phyloP scores from a whole-genome alignment of 441 rosid species.

The Jatropha podagrica region DNA sequence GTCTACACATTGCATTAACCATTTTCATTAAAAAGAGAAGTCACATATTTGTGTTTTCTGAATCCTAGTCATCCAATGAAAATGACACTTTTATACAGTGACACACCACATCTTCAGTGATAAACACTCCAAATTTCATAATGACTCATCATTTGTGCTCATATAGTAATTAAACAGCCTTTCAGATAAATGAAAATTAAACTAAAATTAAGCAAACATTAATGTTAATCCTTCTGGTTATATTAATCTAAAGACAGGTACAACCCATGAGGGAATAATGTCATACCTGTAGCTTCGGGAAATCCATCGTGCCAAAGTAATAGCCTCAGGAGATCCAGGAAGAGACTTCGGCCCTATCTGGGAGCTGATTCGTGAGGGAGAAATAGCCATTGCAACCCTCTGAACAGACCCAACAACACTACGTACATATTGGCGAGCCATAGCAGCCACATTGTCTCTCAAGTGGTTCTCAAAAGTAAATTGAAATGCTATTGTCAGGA shows the following conservation, averaged over 20 bases:
- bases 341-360: slow-evolving; percentile 47
- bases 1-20: background rate
- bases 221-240: background rate
- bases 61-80: background rate
- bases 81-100: background rate
- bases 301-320: slow-evolving; percentile 81
- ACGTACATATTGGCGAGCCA: slow-evolving; percentile 93
- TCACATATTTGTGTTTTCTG: background rate
- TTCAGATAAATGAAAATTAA: background rate
- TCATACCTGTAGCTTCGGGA: slow-evolving; percentile 79
- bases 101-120: background rate
- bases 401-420: slow-evolving; percentile 86
- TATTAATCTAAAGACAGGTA: background rate
- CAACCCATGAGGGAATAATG: background rate
- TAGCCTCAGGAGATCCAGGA: slow-evolving; percentile 89
- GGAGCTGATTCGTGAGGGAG: slow-evolving; percentile 59
- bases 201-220: background rate
- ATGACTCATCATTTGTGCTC: background rate
- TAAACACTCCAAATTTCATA: background rate
- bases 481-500: slow-evolving; percentile 89
- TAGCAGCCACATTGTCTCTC: slow-evolving; percentile 80
- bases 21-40: background rate
- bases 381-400: slow-evolving; percentile 94
- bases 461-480: slow-evolving; percentile 76
- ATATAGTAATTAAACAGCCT: background rate